Evolutionary conservation across 352 stramenopile genomes (phyloP).

Genomic region (Phytophthora ohioensis): DNA sequence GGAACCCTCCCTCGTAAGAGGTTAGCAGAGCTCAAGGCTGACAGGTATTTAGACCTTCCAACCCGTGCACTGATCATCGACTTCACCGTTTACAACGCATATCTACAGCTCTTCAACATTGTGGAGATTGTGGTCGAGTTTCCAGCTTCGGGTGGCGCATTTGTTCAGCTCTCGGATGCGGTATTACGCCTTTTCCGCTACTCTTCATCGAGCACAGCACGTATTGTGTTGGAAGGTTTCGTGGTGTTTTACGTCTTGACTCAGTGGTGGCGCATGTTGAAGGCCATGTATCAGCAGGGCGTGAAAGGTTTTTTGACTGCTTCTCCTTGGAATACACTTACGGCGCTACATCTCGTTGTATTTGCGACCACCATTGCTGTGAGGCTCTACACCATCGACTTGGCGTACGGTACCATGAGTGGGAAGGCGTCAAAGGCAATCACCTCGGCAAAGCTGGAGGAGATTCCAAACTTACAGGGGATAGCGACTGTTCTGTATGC

Average conservation of each 20-base stretch:
- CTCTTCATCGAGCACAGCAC: conserved; percentile 40
- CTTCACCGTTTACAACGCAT: conserved; percentile 72
- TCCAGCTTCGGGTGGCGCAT: conserved; percentile 62
- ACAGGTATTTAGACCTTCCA: conserved; percentile 66
- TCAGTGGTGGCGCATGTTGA: conserved; percentile 50
- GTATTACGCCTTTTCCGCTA: conserved; percentile 68
- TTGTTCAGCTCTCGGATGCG: conserved; percentile 52
- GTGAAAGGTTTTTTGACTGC: conserved; percentile 40
- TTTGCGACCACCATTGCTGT: conserved; percentile 62
- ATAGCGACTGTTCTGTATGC: conserved; percentile 48
- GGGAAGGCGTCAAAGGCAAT: conserved; percentile 39
- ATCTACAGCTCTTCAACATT: conserved; percentile 71
- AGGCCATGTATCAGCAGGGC: conserved; percentile 39
- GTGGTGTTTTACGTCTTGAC: conserved; percentile 58
- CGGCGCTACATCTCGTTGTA: conserved; percentile 47
- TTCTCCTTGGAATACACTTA: conserved; percentile 54
- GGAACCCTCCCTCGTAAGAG: conserved; percentile 32
- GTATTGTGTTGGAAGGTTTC: conserved; percentile 61
- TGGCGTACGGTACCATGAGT: conserved; percentile 65
- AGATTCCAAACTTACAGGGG: conserved; percentile 52
- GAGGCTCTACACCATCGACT: conserved; percentile 62
- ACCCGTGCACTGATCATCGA: conserved; percentile 72
- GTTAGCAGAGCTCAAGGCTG: conserved; percentile 44
- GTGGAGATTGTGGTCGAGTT: conserved; percentile 74
- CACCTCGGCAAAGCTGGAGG: conserved; percentile 31